Base-by-base conservation (phyloP, 352 stramenopile genomes). In the Phytophthora foliorum region DNA sequence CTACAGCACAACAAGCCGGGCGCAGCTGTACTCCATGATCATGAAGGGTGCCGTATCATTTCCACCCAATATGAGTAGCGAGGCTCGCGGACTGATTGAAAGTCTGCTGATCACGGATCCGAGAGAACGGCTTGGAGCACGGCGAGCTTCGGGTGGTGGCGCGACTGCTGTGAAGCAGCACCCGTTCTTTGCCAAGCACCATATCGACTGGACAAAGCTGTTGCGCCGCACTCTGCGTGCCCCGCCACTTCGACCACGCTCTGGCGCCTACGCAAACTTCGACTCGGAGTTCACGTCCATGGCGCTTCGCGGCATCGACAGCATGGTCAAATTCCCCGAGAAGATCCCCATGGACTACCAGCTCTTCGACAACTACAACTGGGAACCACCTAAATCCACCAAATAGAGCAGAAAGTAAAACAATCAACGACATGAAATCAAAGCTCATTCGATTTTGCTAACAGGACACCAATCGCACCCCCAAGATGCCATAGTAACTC, bases 321-420 rank as follows among this genome's bases (percentile, higher is more conserved):
- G 81, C 54, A 95, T 95, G 87, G 75, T 77, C 9, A 80, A 85
- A 54, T 95, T 95, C 63, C 82, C 85, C 5, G 75, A 86, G 8
- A 90, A 92, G 62, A 86, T 91, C 29, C 81, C 84, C 5, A 85
- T 91, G 69, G 87, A 93, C 67, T 91, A 95, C 56, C 85, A 93
- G 59, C 75, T 95, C 57, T 93, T 93, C 68, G 88, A 95, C 57
- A 93, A 93, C 58, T 95, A 92, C 74, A 93, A 93, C 69, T 95
- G 88, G 87, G 80, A 90, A 54, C 74, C 84, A 9, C 69, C 80
- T 41, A 75, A 68, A 67, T 32, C 46, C n/a, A 57, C 25, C 8
- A 73, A 63, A 55, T 74, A 79, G 34, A 69, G 25, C 27, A 54
- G n/a, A 54, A 45, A 57, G 41, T 42, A 46, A 39, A 67, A 46